Evolutionary conservation across 805 yeast species (phyloP).

Genomic region (Wickerhamomyces rabaulensis): DNA sequence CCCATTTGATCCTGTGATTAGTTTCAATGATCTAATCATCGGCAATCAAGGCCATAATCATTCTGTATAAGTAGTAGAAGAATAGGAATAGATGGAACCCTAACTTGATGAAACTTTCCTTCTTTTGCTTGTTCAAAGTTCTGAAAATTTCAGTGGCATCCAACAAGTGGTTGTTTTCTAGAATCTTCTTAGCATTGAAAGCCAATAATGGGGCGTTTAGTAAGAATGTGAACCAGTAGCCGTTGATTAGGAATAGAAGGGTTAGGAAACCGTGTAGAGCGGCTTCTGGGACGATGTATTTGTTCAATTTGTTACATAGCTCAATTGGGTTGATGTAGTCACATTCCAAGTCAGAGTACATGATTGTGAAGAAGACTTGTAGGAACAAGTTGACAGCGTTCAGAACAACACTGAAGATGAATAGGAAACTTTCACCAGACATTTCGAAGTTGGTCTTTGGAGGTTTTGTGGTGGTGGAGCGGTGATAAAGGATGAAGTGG

Average conservation of each 20-base stretch:
- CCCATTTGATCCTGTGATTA: background rate
- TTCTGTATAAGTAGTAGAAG: constrained; percentile 92
- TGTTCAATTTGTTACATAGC: constrained; percentile 87
- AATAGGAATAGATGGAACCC: constrained; percentile 89
- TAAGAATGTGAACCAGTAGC: constrained; percentile 88
- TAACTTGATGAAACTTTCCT: constrained; percentile 83
- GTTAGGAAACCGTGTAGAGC: constrained; percentile 71
- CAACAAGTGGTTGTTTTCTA: constrained; percentile 75
- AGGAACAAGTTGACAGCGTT: constrained; percentile 86
- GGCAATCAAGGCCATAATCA: constrained; percentile 86
- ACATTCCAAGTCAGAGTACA: constrained; percentile 91
- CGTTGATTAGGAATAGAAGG: constrained; percentile 68
- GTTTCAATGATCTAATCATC: constrained; percentile 13
- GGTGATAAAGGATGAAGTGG: background rate
- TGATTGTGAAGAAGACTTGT: constrained; percentile 92
- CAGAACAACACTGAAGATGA: constrained; percentile 71
- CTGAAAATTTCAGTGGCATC: constrained; percentile 98
- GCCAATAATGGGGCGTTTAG: constrained; percentile 80
- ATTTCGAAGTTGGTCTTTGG: too few species aligned
- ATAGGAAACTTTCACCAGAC: constrained; percentile 36
- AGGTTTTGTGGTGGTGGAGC: too few species aligned
- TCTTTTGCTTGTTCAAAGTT: constrained; percentile 88
- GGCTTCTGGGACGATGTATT: constrained; percentile 87
- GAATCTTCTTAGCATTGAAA: constrained; percentile 74
- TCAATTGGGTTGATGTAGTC: constrained; percentile 98